Evolutionary conservation across 306 rosid species (phyloP).

Genomic region (Castanea crenata): DNA sequence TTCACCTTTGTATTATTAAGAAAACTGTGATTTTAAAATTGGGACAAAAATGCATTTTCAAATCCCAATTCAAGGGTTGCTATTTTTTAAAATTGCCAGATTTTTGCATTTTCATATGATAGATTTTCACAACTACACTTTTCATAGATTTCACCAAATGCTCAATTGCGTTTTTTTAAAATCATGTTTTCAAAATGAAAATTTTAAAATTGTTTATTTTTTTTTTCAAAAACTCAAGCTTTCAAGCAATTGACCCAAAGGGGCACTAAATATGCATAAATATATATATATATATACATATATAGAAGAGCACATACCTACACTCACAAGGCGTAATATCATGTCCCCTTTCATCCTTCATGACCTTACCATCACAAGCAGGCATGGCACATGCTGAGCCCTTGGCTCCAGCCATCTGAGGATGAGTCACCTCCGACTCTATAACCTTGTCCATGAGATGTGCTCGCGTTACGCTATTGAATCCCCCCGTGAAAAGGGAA

Average conservation of each 20-base stretch:
- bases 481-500: slow-evolving; percentile 84
- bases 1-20: neutral
- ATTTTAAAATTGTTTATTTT: too few species aligned
- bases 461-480: slow-evolving; percentile 84
- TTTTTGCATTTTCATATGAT: too few species aligned
- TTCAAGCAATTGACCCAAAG: too few species aligned
- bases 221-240: too few species aligned
- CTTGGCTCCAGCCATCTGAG: slow-evolving; percentile 95
- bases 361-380: slow-evolving; percentile 78
- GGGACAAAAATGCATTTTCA: too few species aligned
- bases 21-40: too few species aligned
- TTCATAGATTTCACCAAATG: too few species aligned
- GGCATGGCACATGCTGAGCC: slow-evolving; percentile 74
- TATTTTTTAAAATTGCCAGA: too few species aligned
- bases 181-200: too few species aligned
- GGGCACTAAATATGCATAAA: neutral
- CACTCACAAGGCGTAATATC: slow-evolving; percentile 86
- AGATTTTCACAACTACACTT: too few species aligned
- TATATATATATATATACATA: neutral
- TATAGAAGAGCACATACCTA: slow-evolving; percentile 43
- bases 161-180: too few species aligned
- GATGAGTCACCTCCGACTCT: slow-evolving; percentile 80
- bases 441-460: slow-evolving; percentile 94
- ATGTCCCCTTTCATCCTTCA: slow-evolving; percentile 88
- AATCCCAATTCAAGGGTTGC: too few species aligned